Percentiles rank a stretch among this genome's conserved stretches.
phyloP scores from a whole-genome alignment of 805 yeast species.

The Teunomyces tritomae region DNA sequence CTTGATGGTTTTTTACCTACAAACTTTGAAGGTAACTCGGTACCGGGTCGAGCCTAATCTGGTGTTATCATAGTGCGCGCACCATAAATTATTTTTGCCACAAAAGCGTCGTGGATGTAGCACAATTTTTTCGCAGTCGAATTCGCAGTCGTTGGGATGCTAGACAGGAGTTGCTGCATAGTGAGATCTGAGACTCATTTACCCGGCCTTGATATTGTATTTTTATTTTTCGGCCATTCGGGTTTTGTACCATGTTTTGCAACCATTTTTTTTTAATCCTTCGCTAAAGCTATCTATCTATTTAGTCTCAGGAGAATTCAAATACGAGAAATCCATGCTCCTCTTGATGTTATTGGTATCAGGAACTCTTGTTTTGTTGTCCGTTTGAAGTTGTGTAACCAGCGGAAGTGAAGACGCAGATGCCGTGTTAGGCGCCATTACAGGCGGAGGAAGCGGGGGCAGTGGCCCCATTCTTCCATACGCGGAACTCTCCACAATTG shows the following conservation, averaged over 20 bases:
- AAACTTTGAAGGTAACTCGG: too few relatives aligned
- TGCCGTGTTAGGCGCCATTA: neutral
- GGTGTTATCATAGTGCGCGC: conserved; percentile 2
- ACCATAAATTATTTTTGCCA: conserved; percentile 1
- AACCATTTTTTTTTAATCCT: neutral
- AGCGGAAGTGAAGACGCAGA: neutral
- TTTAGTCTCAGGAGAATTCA: conserved; percentile 3
- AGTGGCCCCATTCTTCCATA: neutral
- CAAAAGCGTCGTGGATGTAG: conserved; percentile 1
- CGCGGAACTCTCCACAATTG: neutral
- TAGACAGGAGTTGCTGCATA: neutral
- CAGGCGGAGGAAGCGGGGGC: neutral
- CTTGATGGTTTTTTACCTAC: too few relatives aligned
- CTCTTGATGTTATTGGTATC: neutral
- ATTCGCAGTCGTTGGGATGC: conserved; percentile 1
- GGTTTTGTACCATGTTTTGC: conserved; percentile 1
- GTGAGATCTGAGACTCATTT: neutral
- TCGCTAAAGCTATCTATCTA: neutral
- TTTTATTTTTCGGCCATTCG: neutral
- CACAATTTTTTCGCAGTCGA: conserved; percentile 4
- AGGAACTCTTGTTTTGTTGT: neutral
- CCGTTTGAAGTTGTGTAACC: neutral
- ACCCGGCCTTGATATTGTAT: neutral
- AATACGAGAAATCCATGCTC: conserved; percentile 6
- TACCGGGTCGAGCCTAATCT: neutral